Base-by-base conservation (phyloP, 164 flowering plant genomes). In the Vitis labrusca region DNA sequence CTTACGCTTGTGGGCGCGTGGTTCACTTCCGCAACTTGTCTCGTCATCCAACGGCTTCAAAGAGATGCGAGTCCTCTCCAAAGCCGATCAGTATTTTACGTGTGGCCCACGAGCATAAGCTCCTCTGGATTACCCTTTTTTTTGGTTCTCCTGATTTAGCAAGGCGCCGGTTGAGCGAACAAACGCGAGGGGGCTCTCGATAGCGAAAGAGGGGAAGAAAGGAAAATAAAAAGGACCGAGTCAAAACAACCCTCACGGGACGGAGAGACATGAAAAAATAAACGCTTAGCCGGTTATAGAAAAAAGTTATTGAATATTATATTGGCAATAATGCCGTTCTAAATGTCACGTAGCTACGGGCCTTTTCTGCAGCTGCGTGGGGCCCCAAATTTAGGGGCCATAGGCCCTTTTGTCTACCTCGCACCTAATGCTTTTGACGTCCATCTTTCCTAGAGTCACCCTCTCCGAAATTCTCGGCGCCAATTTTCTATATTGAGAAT, bases 381-480 rank as follows among this genome's bases (percentile, higher is more conserved):
- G 61, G 55, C 63, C 19, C 19, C 8, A 27, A 57, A 29, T 27
- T 30, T 15, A 6, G 5, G 61, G 15, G 58, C 11, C 69, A 13
- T 63, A 12, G 66, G 59, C 64, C 67, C 63, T 12, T 19, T 6
- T 3, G 61, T 47, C 44, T 50, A 17, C 63, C 8, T 61, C 19
- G 29, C 47, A 68, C 71, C 74, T 75, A 60, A 69, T 72, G 10
- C 64, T 63, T n/a, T 69, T 65, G 76, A 72, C 79, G 47, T 76
- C 73, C 65, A 68, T 37, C 44, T 37, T 37, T 0, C 60, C 11
- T 51, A 65, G 67, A 52, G 17, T 37, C 44, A 37, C 44, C 44
- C 44, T 51, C 55, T 73, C 65, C 79, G 73, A 12, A 68, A 72
- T 59, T 68, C 66, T 49, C 79, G 79, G 79, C 76, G 64, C 70